Conservation (phyloP, 2,329 filamentous ascomycete genomes). For the Fusarium sterilihyphosum region DNA sequence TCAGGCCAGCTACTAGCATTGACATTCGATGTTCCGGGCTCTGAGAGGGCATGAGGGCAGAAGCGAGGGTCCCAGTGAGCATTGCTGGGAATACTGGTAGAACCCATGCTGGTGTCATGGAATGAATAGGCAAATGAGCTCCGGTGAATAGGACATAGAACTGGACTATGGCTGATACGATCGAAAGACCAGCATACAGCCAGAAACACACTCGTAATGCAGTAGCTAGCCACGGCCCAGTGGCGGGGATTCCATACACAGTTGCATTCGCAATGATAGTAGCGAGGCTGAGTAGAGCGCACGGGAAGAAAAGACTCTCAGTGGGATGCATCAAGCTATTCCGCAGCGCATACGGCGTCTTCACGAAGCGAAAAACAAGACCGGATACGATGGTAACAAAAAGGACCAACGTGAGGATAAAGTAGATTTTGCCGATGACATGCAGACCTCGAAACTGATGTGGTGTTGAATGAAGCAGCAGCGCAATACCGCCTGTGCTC, state of each 20-base stretch:
- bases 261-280: constrained; percentile 72
- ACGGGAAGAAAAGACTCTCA: constrained; percentile 72
- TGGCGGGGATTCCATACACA: constrained; percentile 65
- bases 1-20: constrained; percentile 41
- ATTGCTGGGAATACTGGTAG: constrained; percentile 45
- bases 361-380: constrained; percentile 66
- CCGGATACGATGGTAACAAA: constrained; percentile 61
- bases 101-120: constrained; percentile 45
- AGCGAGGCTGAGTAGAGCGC: constrained; percentile 70
- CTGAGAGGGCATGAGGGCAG: constrained; percentile 38
- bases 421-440: constrained; percentile 59
- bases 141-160: constrained; percentile 46
- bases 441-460: constrained; percentile 58
- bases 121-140: constrained; percentile 39
- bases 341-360: constrained; percentile 66
- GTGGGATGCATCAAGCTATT: constrained; percentile 54
- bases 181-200: constrained; percentile 56
- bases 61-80: constrained; percentile 42
- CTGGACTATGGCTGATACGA: constrained; percentile 38
- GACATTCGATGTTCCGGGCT: constrained; percentile 38
- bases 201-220: constrained; percentile 61
- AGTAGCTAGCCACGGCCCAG: constrained; percentile 60
- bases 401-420: constrained; percentile 60
- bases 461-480: constrained; percentile 48
- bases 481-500: constrained; percentile 48